Evolutionary conservation across 2,329 filamentous ascomycete species (phyloP), one percentile per base, ranked within the genome.

Genomic region (Fusarium sp.): DNA sequence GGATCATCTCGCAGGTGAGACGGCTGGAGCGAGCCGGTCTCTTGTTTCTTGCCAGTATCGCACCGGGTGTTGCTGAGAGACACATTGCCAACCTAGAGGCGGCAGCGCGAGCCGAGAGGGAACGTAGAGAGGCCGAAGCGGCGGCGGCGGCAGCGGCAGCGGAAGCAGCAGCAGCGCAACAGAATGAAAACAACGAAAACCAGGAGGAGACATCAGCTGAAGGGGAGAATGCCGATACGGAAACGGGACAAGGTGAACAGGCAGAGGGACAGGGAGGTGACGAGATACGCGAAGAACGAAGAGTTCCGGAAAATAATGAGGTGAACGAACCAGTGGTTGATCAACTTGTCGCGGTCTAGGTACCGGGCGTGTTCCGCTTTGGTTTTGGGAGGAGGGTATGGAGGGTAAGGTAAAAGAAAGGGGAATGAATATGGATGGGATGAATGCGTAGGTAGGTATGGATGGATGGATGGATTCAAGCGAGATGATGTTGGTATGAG

Each of bases 41-140:
- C 14, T 80, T 91, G 23, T 90, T 91, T 72, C 79, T 91, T 20
- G 89, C 89, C 18, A 91, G 89, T 74, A 84, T 91, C 65, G 87
- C 88, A 2, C 89, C 89, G 1, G 89, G 89, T 9, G 84, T 91
- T 23, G 88, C 88, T 1, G 89, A 91, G 77, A 81, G 87, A 53
- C 89, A 91, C 66, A 90, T 91, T 65, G 85, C 84, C 23, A 83
- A 86, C 46, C 76, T 88, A 2, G 86, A 88, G 70, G 85, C 83
- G 4, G 83, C 86, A 60, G 83, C 82, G 38, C 79, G 83, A 54
- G 81, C 77, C 2, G 84, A 84, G 69, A 75, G 79, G 40, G 77
- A 82, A 65, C 79, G 83, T 25, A 78, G 78, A 69, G 82, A 85
- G 62, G 81, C 79, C 1, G 77, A 71, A 46, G 78, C 57, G 10